phyloP scores from a whole-genome alignment of 768 basidiomycete species.

The Auricularia sp. region DNA sequence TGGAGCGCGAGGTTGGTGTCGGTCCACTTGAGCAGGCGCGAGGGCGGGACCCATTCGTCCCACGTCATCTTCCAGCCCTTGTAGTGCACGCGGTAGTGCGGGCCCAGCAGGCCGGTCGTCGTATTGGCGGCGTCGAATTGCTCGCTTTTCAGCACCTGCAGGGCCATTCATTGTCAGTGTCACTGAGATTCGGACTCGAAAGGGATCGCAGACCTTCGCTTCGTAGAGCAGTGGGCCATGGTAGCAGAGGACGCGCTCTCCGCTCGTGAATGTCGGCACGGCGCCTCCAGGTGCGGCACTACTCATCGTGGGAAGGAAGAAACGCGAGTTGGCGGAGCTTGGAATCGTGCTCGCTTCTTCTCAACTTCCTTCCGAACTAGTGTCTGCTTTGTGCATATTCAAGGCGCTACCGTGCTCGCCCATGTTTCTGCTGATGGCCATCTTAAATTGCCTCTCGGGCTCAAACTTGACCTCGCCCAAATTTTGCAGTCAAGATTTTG shows the following conservation, averaged over 20 bases:
- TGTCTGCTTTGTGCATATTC: neutral
- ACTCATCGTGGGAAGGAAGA: neutral
- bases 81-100: slow-evolving; percentile 94
- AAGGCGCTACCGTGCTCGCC: neutral
- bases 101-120: slow-evolving; percentile 51
- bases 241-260: slow-evolving; percentile 85
- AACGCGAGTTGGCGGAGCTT: neutral
- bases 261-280: slow-evolving; percentile 32
- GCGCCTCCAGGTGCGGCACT: neutral
- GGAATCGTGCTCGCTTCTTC: neutral
- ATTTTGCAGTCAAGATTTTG: no score
- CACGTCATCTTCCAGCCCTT: slow-evolving; percentile 99
- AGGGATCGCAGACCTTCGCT: slow-evolving; percentile 48
- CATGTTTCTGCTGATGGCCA: no score
- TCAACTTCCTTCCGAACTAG: neutral
- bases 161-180: neutral
- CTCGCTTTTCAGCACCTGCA: slow-evolving; percentile 53
- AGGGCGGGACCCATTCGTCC: slow-evolving; percentile 92
- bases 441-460: no score
- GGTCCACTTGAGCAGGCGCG: slow-evolving; percentile 74
- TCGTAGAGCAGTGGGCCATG: slow-evolving; percentile 95
- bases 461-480: no score
- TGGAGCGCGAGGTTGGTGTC: slow-evolving; percentile 73
- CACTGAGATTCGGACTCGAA: neutral
- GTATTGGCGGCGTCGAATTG: slow-evolving; percentile 56